Evolutionary conservation across 257 asterid genomes (phyloP).

Genomic region (Ajuga chamaepitys): DNA sequence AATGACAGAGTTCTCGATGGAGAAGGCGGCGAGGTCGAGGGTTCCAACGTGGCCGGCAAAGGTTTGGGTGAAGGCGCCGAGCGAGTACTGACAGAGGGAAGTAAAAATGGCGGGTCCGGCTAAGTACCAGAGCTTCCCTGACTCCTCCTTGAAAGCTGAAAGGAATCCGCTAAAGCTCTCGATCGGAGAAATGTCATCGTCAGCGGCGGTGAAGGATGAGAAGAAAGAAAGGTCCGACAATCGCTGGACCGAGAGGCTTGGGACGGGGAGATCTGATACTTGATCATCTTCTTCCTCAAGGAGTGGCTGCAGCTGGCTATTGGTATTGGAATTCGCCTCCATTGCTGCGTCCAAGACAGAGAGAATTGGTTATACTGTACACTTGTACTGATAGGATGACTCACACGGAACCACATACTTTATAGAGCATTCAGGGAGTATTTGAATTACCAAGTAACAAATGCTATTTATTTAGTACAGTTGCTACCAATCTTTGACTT

Average conservation of each 20-base stretch:
- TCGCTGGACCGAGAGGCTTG: neutral
- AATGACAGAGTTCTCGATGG: conserved; percentile 18
- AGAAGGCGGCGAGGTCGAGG: conserved; percentile 21
- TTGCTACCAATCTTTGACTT: no score
- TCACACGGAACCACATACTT: no score
- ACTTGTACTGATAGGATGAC: no score
- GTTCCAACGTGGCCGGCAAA: conserved; percentile 24
- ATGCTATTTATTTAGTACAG: no score
- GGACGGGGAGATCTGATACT: neutral
- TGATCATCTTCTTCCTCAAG: conserved; percentile 4
- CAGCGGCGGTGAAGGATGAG: conserved; percentile 10
- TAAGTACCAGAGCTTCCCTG: conserved; percentile 17
- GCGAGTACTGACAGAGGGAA: conserved; percentile 24
- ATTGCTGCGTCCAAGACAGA: no score
- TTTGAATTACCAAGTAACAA: no score
- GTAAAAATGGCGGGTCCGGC: conserved; percentile 25
- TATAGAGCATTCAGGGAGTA: no score
- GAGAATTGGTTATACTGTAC: no score
- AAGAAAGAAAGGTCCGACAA: neutral
- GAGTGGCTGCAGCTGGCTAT: conserved; percentile 11
- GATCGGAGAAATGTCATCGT: conserved; percentile 14
- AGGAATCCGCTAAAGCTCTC: neutral
- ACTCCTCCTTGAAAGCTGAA: conserved; percentile 9
- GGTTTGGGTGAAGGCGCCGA: conserved; percentile 22
- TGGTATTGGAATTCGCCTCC: conserved; percentile 5